Evolutionary conservation across 176 grass and related monocot genomes (phyloP).

Genomic region (Cenchrus fungigraminus): DNA sequence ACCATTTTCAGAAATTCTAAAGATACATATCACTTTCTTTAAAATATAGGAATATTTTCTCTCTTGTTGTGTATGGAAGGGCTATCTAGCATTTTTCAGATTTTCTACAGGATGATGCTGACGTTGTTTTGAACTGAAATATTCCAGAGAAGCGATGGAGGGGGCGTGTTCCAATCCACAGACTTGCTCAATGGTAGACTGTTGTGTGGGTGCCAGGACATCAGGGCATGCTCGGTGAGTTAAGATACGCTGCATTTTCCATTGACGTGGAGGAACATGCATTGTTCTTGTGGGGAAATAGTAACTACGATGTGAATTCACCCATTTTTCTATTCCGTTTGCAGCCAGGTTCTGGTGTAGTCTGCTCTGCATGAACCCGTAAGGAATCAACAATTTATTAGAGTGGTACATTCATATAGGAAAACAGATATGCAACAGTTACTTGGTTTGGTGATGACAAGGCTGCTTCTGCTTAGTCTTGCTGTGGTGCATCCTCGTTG

Average conservation of each 20-base stretch:
- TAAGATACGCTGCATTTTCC: background rate
- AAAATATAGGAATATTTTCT: background rate
- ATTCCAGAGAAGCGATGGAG: slow-evolving; percentile 72
- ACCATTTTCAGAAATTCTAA: no score
- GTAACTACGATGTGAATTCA: background rate
- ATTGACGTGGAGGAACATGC: background rate
- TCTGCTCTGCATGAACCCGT: slow-evolving; percentile 31
- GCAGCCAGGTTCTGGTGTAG: slow-evolving; percentile 47
- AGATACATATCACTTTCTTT: background rate
- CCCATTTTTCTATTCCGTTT: slow-evolving; percentile 1
- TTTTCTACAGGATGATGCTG: background rate
- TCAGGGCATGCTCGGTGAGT: slow-evolving; percentile 62
- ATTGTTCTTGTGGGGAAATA: background rate
- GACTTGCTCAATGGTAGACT: slow-evolving; percentile 78
- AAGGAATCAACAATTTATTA: slow-evolving; percentile 3
- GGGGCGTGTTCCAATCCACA: slow-evolving; percentile 54
- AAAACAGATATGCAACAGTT: slow-evolving; percentile 4
- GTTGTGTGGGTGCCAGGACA: slow-evolving; percentile 68
- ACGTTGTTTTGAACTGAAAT: slow-evolving; percentile 14
- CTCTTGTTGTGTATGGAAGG: background rate
- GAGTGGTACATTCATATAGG: background rate
- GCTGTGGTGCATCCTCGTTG: background rate
- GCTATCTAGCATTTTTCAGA: background rate
- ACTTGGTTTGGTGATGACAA: background rate
- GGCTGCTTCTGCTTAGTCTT: background rate